phyloP scores from a whole-genome alignment of 176 grass and related monocot species.

The Phragmites australis region DNA sequence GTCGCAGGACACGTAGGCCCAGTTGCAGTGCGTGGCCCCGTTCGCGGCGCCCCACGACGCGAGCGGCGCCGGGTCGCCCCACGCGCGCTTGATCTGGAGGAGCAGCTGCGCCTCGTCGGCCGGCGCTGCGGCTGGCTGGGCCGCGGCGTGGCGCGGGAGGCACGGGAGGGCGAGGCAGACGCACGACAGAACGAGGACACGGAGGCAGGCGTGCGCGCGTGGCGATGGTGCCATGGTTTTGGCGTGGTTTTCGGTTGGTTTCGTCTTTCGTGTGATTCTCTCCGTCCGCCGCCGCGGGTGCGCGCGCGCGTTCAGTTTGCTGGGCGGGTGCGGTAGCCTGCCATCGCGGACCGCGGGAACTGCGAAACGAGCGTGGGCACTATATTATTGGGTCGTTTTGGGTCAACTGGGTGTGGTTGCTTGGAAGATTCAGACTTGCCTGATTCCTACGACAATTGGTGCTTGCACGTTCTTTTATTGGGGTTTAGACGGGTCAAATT shows the following conservation, averaged over 20 bases:
- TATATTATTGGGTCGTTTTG: too few species aligned
- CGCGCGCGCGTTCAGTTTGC: constrained; percentile 12
- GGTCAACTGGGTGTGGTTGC: too few species aligned
- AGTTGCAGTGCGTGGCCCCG: constrained; percentile 9
- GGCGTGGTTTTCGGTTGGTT: background rate
- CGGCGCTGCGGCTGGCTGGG: background rate
- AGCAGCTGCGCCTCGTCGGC: constrained; percentile 41
- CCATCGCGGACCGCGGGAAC: constrained; percentile 2
- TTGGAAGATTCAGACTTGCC: constrained; percentile 44
- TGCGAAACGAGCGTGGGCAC: constrained; percentile 13
- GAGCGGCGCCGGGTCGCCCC: constrained; percentile 43
- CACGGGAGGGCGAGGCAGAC: background rate
- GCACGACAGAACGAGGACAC: background rate
- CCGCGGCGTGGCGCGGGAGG: constrained; percentile 19
- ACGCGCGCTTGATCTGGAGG: constrained; percentile 40
- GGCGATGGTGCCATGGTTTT: constrained; percentile 37
- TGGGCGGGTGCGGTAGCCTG: background rate
- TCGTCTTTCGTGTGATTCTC: background rate
- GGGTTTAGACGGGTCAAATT: constrained; percentile 15
- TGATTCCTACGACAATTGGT: background rate
- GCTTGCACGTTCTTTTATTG: background rate
- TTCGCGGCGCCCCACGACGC: constrained; percentile 23
- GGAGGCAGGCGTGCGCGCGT: background rate
- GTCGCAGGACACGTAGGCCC: constrained; percentile 39
- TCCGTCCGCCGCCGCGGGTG: background rate